Conservation (phyloP, 164 flowering plant species). For the Stephania japonica region DNA sequence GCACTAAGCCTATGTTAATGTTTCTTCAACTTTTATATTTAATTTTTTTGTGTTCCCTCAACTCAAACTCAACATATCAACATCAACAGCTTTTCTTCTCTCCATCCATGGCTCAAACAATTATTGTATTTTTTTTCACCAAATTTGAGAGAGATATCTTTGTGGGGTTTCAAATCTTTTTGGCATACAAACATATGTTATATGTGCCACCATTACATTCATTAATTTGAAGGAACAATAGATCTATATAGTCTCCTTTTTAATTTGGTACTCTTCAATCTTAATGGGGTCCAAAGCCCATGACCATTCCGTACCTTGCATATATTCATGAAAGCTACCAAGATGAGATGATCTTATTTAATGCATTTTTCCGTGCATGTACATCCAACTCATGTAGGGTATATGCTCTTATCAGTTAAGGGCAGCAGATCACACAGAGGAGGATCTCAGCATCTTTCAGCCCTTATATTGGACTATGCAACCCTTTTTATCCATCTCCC, state of each 20-base stretch:
- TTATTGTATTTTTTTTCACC: neutral
- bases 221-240: neutral
- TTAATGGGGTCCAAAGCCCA: constrained; percentile 2
- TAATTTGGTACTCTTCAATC: neutral
- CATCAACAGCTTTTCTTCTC: neutral
- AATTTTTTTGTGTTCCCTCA: neutral
- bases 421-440: neutral
- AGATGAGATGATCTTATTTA: neutral
- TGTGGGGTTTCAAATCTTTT: constrained; percentile 9
- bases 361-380: neutral
- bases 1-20: constrained; percentile 8
- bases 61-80: constrained; percentile 3
- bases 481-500: no score
- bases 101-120: neutral
- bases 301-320: constrained; percentile 3
- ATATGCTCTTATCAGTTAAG: neutral
- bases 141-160: neutral
- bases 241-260: neutral
- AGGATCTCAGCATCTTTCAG: neutral
- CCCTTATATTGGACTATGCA: neutral
- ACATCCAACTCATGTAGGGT: constrained; percentile 1
- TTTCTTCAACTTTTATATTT: neutral
- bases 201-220: neutral
- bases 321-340: neutral
- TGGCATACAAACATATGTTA: neutral